phyloP scores from a whole-genome alignment of 2,329 filamentous ascomycete species.

The Aurifilum marmelostoma region DNA sequence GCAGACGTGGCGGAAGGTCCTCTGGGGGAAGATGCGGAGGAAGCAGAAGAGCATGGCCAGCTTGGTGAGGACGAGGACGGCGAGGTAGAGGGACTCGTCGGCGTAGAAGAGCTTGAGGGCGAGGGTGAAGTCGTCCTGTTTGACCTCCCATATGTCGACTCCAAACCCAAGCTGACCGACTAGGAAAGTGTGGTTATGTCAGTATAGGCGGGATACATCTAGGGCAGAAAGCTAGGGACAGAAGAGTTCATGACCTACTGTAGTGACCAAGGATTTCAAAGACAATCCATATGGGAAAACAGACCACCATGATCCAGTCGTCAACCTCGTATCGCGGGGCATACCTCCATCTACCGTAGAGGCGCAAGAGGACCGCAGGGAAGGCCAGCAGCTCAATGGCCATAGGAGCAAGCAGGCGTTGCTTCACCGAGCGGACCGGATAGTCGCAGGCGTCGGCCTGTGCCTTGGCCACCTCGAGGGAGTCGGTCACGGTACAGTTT shows the following conservation, averaged over 20 bases:
- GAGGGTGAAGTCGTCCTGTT: conserved; percentile 34
- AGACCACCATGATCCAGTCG: conserved; percentile 44
- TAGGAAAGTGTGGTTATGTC: no score
- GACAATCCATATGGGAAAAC: conserved; percentile 34
- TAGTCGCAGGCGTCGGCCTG: conserved; percentile 40
- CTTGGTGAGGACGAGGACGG: conserved; percentile 36
- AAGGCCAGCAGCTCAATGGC: conserved; percentile 42
- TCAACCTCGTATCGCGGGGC: conserved; percentile 40
- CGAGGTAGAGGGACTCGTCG: conserved; percentile 40
- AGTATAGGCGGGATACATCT: neutral
- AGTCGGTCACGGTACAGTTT: conserved; percentile 35
- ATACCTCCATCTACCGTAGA: conserved; percentile 42
- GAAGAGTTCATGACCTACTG: conserved; percentile 32
- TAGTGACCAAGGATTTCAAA: conserved; percentile 40
- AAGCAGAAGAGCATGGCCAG: conserved; percentile 38
- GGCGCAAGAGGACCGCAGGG: conserved; percentile 40
- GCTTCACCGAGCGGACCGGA: conserved; percentile 38
- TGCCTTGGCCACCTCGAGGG: conserved; percentile 37
- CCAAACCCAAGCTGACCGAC: conserved; percentile 39
- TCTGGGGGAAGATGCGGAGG: conserved; percentile 36
- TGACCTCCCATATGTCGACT: conserved; percentile 44
- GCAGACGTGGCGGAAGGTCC: conserved; percentile 35
- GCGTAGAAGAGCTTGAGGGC: conserved; percentile 42
- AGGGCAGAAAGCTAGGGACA: no score
- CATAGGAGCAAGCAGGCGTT: conserved; percentile 41